Evolutionary conservation across 2,329 filamentous ascomycete species (phyloP).

Genomic region (Aspergillus aculeatinus): DNA sequence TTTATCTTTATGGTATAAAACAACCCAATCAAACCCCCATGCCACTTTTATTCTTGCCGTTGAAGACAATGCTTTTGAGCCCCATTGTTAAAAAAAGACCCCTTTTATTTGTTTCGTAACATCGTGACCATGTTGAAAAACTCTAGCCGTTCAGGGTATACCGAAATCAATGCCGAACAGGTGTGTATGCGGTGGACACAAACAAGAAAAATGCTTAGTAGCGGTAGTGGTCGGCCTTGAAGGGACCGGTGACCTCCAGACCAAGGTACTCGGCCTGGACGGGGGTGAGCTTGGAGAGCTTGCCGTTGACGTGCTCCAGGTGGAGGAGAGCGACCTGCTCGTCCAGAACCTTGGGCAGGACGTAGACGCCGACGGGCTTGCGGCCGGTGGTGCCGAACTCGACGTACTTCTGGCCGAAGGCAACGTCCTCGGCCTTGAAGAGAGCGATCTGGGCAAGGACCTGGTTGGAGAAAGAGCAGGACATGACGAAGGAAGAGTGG

Average conservation of each 20-base stretch:
- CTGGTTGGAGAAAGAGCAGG: slow-evolving; percentile 99
- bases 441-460: slow-evolving; percentile 98
- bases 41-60: slow-evolving; percentile 53
- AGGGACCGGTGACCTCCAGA: slow-evolving; percentile 81
- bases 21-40: slow-evolving; percentile 40
- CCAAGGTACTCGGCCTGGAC: slow-evolving; percentile 95
- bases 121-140: slow-evolving; percentile 60
- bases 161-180: slow-evolving; percentile 51
- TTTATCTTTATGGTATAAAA: slow-evolving; percentile 2
- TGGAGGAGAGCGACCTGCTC: slow-evolving; percentile 97
- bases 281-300: slow-evolving; percentile 80
- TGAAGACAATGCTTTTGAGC: slow-evolving; percentile 59
- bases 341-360: slow-evolving; percentile 97
- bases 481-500: slow-evolving; percentile 99
- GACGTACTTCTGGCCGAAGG: slow-evolving; percentile 88
- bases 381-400: slow-evolving; percentile 93
- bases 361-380: slow-evolving; percentile 90
- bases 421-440: slow-evolving; percentile 86
- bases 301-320: slow-evolving; percentile 87
- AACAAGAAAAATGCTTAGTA: neutral
- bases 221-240: slow-evolving; percentile 84
- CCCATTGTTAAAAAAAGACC: slow-evolving; percentile 42
- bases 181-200: neutral
- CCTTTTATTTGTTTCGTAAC: slow-evolving; percentile 55
- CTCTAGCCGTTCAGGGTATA: slow-evolving; percentile 46